Base-by-base conservation (phyloP, 768 basidiomycete species). In the Rhizopogon vulgaris region DNA sequence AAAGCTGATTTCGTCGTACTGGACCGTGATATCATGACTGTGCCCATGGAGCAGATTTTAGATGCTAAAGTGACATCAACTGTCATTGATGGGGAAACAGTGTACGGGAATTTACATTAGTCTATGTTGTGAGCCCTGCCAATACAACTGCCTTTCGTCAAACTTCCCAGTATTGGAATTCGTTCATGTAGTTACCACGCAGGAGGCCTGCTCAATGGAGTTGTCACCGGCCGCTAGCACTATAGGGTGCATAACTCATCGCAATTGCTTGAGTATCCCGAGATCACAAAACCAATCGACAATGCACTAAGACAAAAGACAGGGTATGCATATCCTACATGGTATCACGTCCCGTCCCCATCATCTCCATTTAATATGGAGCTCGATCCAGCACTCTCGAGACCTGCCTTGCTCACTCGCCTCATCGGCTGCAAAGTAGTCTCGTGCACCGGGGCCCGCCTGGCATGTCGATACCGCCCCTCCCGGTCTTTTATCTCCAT, bases 371-470 rank as follows among this genome's bases (percentile, higher is more conserved):
- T 10, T 34, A 38, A n/a, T 38, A 38, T n/a, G n/a, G 45, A 14
- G 14, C 11, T 51, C 37, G 52, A 58, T 42, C 51, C n/a, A 46
- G 75, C 77, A 62, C 83, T 91, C 73, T 96, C 94, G 56, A 96
- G 69, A 30, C 94, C 94, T 5, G 94, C 93, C 71, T 96, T 96
- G 66, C 90, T 93, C 54, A 93, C 93, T 56, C 94, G 75, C 55
- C 94, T 73, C 77, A 89, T 77, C 25, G 94, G 94, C 66, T 95
- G 93, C 57, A 95, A 69, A 34, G 94, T 95, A 39, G 73, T 85
- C 68, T 90, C 87, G 62, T 94, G 79, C 25, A 94, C 92, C 2
- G 94, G 93, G 27, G 91, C 90, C 40, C 85, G 77, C 56, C 93
- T 77, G 50, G 87, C 85, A 70, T 94, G 94, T 41, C 91, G 73